Evolutionary conservation across 1,139 yeast genomes (phyloP), one percentile per base, ranked within the genome.

Genomic region (Suhomyces coccinellae): DNA sequence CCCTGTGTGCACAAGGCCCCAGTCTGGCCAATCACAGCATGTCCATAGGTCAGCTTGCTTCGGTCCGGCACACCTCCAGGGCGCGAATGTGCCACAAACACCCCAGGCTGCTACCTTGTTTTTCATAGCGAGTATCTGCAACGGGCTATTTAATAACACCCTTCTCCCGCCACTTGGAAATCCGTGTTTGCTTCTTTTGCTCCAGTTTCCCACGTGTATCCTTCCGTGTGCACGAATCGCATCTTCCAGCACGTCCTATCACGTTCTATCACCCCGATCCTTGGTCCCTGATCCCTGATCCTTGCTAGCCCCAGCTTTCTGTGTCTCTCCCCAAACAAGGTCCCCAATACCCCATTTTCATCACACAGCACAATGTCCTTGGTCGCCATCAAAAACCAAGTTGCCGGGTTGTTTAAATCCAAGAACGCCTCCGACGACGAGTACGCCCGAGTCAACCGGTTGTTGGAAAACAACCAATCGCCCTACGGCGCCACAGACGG

Each of bases 401-500:
- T 74, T 7, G 54, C 57, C 11, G 52, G 55, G 33, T 53, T 72
- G 10, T 53, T 71, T 44, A 37, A 49, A 37, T 20, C 14, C 9
- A 51, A 53, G 13, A 52, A 55, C 40, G 51, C 56, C 35, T 57
- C 66, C 30, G 70, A 63, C 42, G 69, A 62, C 15, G 74, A 70
- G 44, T 58, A 68, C 43, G 65, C 58, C 14, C 59, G 68, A 38
- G 73, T 67, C 8, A 69, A 73, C 41, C 53, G 64, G 22, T 62
- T 72, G 40, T 63, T 73, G 40, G 64, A 67, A 27, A 58, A 61
- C 40, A 63, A 66, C 50, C 66, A 65, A 45, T 47, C 58, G 3
- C 75, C 75, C 12, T 73, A 73, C 51, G 77, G 78, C 4, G 54
- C 77, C n/a, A 62, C 69, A 13, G 61, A 55, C 4, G 54, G 56